Base-by-base conservation (phyloP, 495 filamentous ascomycete species). In the Xylona heveae region DNA sequence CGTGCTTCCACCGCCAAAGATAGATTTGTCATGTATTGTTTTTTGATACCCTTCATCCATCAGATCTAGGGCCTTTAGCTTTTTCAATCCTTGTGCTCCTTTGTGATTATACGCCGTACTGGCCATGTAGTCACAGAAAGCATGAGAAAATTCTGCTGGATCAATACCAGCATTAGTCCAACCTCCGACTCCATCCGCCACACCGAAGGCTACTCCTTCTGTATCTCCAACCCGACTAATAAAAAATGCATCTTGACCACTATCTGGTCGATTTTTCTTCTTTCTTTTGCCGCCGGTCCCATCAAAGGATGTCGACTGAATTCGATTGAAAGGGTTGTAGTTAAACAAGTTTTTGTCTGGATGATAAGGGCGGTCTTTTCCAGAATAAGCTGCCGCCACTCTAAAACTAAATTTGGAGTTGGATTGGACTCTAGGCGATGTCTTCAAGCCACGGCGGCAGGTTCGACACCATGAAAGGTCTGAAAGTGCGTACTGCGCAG, bases 191-290 rank as follows among this genome's bases (percentile, higher is more conserved):
- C 88, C 88, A 46, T 95, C 88, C 29, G 84, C 46, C 9, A 99
- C 70, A 4, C 81, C 88, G 40, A 95, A 70, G 0, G 85, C 83
- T 21, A 73, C 56, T 28, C 58, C 55, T 17, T 52, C 53, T 9
- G 52, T 66, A 31, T 53, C 62, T 27, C 74, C 69, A 19, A 92
- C 55, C 7, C 64, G 67, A 42, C 74, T 78, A 23, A 88, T 71
- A 53, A 99, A 95, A 51, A 94, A 95, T 20, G 90, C 78, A 66
- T 99, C 88, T 48, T 95, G 82, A 7, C 88, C 88, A 30, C 75
- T 81, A 29, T 73, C 71, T 7, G 74, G 72, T n/a, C 78, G 61
- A 32, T 14, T 14, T 31, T 55, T 56, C 33, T 55, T 54, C 49
- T 59, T 70, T 37, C 52, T 53, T 30, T 48, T 51, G 39, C 49